Evolutionary conservation across 106 monocot species (phyloP), one percentile per base, ranked within the genome.

Genomic region (Dendrobium officinale): DNA sequence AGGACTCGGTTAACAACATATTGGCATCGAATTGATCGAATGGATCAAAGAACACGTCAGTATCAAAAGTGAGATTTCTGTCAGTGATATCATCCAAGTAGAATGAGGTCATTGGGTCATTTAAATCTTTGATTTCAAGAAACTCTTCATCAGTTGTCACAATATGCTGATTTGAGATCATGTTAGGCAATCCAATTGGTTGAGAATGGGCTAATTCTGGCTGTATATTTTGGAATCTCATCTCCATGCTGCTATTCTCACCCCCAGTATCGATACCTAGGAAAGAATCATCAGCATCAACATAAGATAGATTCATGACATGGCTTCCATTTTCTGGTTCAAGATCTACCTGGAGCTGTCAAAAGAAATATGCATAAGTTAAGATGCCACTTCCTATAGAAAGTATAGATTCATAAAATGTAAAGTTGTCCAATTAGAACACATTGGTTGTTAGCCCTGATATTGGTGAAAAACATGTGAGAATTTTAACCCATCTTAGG

Each of bases 61-160:
- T 55, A 7, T 77, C 81, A 73, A 66, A 37, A 58, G 58, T 13
- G 29, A 33, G 59, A n/a, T 77, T 42, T 15, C 45, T 56, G 77
- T 81, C 84, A 81, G 20, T 37, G 55, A 42, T 29, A 78, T 81
- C 44, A 20, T 88, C 83, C 66, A 73, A 51, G 49, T 8, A 73
- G 59, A 24, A 75, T 29, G 43, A 43, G 3, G 37, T 18, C 9
- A 80, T 81, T 29, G 82, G 79, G 42, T 89, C 87, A 78, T 29
- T 68, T 29, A 95, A 84, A 83, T 95, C 95, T 80, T 81, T 77
- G 20, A 95, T 83, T 85, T 95, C 92, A 15, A 95, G 64, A 66
- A 90, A 92, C 51, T 92, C 95, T 79, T 85, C 90, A 79, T 83
- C 85, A 67, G 61, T 67, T 73, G 4, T 26, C 42, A 72, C 31